phyloP scores from a whole-genome alignment of 164 flowering plant species.

The Paratinospora sagittata region DNA sequence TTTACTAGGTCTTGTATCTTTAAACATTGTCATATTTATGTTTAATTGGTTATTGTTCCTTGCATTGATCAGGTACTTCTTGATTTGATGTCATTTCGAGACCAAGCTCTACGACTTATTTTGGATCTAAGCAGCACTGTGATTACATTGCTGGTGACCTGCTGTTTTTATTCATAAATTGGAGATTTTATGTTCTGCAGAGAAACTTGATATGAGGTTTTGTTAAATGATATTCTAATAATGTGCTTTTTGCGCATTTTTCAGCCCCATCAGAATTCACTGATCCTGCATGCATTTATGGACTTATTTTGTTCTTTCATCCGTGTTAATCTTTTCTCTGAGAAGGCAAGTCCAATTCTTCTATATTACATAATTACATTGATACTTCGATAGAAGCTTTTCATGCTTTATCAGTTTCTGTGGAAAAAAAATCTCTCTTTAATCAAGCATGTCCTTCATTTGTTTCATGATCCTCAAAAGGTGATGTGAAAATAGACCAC shows the following conservation, averaged over 20 bases:
- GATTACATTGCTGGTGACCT: slow-evolving; percentile 87
- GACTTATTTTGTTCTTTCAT: slow-evolving; percentile 91
- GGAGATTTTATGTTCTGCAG: neutral
- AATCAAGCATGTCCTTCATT: neutral
- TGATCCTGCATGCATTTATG: slow-evolving; percentile 96
- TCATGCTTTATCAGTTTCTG: too few relatives aligned
- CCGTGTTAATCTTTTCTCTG: slow-evolving; percentile 85
- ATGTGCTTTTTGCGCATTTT: slow-evolving; percentile 24
- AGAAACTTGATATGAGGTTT: slow-evolving; percentile 2
- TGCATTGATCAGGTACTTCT: slow-evolving; percentile 61
- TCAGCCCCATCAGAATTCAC: slow-evolving; percentile 98
- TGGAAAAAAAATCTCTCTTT: neutral
- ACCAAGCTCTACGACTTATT: slow-evolving; percentile 84
- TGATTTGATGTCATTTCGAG: slow-evolving; percentile 92
- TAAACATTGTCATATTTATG: neutral
- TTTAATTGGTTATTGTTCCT: slow-evolving; percentile 7
- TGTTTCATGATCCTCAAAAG: neutral
- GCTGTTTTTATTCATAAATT: neutral
- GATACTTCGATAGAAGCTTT: too few relatives aligned
- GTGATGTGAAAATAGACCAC: neutral
- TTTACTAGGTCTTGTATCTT: neutral
- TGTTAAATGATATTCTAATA: slow-evolving; percentile 22
- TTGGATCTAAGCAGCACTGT: slow-evolving; percentile 98
- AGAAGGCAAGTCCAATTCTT: slow-evolving; percentile 50
- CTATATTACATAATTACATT: neutral